A percentile compares a stretch with the other conserved stretches of the same genome.
Evolutionary conservation across 352 stramenopile species (phyloP).

Genomic region (Aphanomyces invadans): DNA sequence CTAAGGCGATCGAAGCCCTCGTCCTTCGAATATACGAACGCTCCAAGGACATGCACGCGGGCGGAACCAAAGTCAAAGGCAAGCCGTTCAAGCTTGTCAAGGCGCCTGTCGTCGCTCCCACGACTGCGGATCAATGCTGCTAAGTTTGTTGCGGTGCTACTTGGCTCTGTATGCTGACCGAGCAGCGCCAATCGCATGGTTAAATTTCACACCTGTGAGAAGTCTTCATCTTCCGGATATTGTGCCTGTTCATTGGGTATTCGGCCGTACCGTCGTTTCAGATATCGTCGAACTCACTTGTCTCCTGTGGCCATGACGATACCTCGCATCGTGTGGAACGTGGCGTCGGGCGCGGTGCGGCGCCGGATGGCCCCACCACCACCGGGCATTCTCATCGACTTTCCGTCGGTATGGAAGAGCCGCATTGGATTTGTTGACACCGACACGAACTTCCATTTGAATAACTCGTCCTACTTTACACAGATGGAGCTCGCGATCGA

Average conservation of each 20-base stretch:
- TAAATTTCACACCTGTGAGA: not conserved
- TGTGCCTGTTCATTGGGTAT: no score
- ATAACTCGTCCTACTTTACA: conserved; percentile 60
- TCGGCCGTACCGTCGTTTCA: no score
- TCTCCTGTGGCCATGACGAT: conserved; percentile 36
- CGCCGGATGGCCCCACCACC: conserved; percentile 37
- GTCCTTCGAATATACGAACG: conserved; percentile 57
- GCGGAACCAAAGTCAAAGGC: conserved; percentile 42
- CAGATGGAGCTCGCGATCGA: conserved; percentile 68
- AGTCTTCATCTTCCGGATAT: not conserved
- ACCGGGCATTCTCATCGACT: conserved; percentile 45
- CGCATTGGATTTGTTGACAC: conserved; percentile 52
- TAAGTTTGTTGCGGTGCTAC: not conserved
- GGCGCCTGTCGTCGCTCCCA: not conserved
- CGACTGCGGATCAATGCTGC: conserved; percentile 6
- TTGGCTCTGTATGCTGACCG: not conserved
- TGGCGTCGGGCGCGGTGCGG: conserved; percentile 43
- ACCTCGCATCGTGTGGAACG: conserved; percentile 62
- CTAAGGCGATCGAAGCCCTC: conserved; percentile 53
- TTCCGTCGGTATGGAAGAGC: conserved; percentile 49
- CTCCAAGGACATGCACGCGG: conserved; percentile 49
- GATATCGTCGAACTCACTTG: not conserved
- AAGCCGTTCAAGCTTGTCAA: conserved; percentile 34
- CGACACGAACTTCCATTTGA: conserved; percentile 41
- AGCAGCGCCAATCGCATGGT: not conserved